Evolutionary conservation across 495 filamentous ascomycete species (phyloP).

Genomic region (Eremomyces bilateralis): DNA sequence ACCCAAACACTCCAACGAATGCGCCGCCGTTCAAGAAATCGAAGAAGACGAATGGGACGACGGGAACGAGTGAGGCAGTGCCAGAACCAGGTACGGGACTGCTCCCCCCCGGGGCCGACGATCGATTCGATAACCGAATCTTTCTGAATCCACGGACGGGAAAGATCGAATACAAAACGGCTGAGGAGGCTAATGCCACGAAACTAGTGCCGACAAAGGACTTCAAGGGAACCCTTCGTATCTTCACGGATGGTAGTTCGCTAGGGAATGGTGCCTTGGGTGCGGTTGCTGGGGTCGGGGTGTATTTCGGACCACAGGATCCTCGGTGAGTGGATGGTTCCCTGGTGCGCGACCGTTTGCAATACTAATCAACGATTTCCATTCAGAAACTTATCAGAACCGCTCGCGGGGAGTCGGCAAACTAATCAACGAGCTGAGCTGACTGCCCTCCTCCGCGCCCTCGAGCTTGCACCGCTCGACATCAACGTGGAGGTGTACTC

Average conservation of each 20-base stretch:
- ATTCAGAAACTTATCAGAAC: slow-evolving; percentile 65
- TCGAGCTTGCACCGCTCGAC: slow-evolving; percentile 50
- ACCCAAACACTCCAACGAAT: too few species aligned
- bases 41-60: slow-evolving; percentile 15
- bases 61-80: slow-evolving; percentile 16
- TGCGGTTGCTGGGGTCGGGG: slow-evolving; percentile 66
- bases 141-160: slow-evolving; percentile 33
- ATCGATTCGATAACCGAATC: slow-evolving; percentile 40
- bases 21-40: slow-evolving; percentile 15
- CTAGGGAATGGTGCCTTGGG: slow-evolving; percentile 50
- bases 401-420: slow-evolving; percentile 47
- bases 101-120: slow-evolving; percentile 30
- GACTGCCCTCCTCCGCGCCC: slow-evolving; percentile 62
- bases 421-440: slow-evolving; percentile 93
- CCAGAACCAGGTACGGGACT: slow-evolving; percentile 32
- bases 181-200: slow-evolving; percentile 24
- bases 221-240: slow-evolving; percentile 30
- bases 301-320: slow-evolving; percentile 63
- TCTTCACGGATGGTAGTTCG: slow-evolving; percentile 81
- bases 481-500: slow-evolving; percentile 47
- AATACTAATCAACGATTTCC: slow-evolving; percentile 8
- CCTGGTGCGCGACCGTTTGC: slow-evolving; percentile 1
- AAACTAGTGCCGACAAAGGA: slow-evolving; percentile 20
- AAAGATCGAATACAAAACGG: slow-evolving; percentile 35
- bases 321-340: slow-evolving; percentile 27